Evolutionary conservation across 768 basidiomycete species (phyloP), one percentile per base, ranked within the genome.

Genomic region (Boletus sp.): DNA sequence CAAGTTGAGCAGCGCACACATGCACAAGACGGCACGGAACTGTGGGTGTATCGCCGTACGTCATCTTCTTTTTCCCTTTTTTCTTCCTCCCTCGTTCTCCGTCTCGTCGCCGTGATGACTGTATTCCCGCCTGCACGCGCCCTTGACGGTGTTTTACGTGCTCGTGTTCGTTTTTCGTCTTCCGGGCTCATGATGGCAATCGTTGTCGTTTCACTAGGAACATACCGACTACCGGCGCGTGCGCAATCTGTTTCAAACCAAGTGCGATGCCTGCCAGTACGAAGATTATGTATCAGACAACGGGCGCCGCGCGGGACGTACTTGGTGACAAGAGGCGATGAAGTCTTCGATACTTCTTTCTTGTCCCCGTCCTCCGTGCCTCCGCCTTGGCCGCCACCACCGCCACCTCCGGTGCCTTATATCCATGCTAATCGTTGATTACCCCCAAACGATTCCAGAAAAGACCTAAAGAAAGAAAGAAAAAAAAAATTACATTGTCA

Each of bases 211-310:
- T 35, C 32, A 19, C 35, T 17, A 81, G 79, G 64, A 58, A 33
- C 65, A 70, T 34, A 56, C 69, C 46, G 84, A 87, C 60, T 65
- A 81, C 37, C 77, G 80, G 50, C 76, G 78, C 38, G 82, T 88
- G 37, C 71, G 78, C 54, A 89, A 82, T 66, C 74, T 87, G 68
- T 84, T 88, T 60, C 85, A 85, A 60, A 77, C 78, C 53, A 74
- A 79, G 52, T 88, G 86, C 71, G 85, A 85, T 5, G 58, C 45
- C 1, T 87, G 86, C 72, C 76, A 73, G 57, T 65, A 41, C n/a
- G 66, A 66, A 48, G 70, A 74, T 37, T 61, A 51, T 17, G 58
- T 59, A 32, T 70, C 72, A 32, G 74, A 74, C 57, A 67, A 71
- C 45, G 70, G 63, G 50, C 72, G 63, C 44, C 65, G 62, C 55